Evolutionary conservation across 1,139 yeast genomes (phyloP).

Genomic region (Hemisphaericaspora subhashii): DNA sequence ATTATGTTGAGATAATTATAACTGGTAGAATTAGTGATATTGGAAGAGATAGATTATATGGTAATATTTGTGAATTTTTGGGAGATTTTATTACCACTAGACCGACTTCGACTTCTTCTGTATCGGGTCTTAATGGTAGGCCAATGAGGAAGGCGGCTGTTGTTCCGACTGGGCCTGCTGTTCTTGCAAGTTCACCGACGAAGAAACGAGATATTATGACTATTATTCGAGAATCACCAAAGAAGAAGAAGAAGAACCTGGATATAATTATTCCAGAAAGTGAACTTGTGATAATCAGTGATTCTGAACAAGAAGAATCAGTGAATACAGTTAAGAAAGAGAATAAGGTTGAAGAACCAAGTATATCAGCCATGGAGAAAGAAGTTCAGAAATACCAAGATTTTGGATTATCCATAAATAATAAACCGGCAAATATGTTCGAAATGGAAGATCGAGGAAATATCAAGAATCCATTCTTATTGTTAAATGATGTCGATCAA

Average conservation of each 20-base stretch:
- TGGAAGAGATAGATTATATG: constrained; percentile 6
- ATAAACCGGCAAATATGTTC: background rate
- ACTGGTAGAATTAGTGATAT: background rate
- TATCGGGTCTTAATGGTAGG: background rate
- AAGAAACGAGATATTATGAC: constrained; percentile 6
- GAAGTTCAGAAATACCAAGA: constrained; percentile 19
- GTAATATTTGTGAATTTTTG: constrained; percentile 6
- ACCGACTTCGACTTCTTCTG: background rate
- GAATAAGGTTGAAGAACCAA: background rate
- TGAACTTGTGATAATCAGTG: constrained; percentile 22
- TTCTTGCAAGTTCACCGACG: too few species aligned
- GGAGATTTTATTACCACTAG: constrained; percentile 7
- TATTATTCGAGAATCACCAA: constrained; percentile 10
- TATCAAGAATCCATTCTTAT: background rate
- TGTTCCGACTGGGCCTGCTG: too few species aligned
- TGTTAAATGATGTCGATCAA: constrained; percentile 2
- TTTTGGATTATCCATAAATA: background rate
- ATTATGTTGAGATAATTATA: constrained; percentile 13
- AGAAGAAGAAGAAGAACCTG: constrained; percentile 5
- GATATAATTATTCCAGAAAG: constrained; percentile 7
- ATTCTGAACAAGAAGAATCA: constrained; percentile 26
- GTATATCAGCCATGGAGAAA: constrained; percentile 18
- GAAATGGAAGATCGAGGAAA: background rate
- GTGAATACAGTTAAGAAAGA: background rate
- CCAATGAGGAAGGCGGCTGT: background rate